phyloP scores from a whole-genome alignment of 768 basidiomycete species.

The Coprinellus aureogranulatus region DNA sequence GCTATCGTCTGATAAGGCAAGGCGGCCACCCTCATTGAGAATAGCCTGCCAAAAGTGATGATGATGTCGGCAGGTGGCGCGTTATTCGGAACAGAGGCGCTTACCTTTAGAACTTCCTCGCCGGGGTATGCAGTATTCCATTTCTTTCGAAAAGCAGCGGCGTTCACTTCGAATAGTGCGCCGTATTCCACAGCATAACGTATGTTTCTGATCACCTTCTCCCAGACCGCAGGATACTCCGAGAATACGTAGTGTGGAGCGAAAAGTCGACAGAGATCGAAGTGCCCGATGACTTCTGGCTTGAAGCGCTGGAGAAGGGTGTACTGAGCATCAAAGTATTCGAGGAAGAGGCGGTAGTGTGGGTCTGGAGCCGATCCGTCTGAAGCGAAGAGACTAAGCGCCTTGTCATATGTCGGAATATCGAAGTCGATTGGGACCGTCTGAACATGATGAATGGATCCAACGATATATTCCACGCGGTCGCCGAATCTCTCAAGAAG shows the following conservation, averaged over 20 bases:
- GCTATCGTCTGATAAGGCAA: conserved; percentile 92
- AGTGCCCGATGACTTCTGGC: conserved; percentile 90
- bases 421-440: conserved; percentile 92
- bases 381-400: conserved; percentile 44
- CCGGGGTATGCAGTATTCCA: conserved; percentile 88
- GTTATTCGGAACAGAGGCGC: conserved; percentile 13
- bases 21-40: conserved; percentile 60
- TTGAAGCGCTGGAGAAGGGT: conserved; percentile 64
- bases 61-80: not conserved
- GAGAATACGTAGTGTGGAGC: conserved; percentile 56
- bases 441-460: conserved; percentile 90
- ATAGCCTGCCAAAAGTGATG: conserved; percentile 62
- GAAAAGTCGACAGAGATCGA: conserved; percentile 91
- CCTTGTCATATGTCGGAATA: conserved; percentile 59
- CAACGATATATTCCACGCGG: conserved; percentile 84
- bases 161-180: conserved; percentile 89
- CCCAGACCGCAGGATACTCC: conserved; percentile 59
- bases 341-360: conserved; percentile 49
- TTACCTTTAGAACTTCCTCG: conserved; percentile 69
- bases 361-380: conserved; percentile 25
- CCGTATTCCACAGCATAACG: conserved; percentile 72
- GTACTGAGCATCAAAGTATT: conserved; percentile 87
- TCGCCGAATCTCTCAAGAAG: conserved; percentile 49
- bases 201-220: conserved; percentile 74
- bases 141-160: conserved; percentile 88